These are phyloP conservation scores for Umbelopsis sp. DNA, from an alignment of 192 early-diverging fungal species.

Conservation along the genomic window DNA sequence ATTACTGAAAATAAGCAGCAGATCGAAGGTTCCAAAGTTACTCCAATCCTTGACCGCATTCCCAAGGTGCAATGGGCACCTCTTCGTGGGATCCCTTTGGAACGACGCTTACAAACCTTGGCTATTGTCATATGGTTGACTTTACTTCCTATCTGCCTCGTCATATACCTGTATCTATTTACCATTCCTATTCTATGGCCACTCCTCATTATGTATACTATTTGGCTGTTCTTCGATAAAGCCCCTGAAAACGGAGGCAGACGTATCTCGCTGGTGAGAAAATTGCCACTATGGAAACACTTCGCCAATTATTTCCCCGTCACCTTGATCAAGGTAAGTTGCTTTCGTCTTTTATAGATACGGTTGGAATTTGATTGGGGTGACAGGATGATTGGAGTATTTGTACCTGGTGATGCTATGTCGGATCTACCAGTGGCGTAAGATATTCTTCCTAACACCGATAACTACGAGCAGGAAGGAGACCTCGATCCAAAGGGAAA, in stretches of 20 bases:
- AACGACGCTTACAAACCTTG: slow-evolving; percentile 68
- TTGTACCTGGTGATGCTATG: too few relatives aligned
- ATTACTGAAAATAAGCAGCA: neutral
- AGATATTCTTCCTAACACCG: too few relatives aligned
- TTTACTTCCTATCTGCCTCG: slow-evolving; percentile 52
- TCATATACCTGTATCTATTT: slow-evolving; percentile 66
- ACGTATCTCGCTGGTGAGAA: slow-evolving; percentile 48
- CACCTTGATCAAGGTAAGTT: slow-evolving; percentile 64
- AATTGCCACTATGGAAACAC: slow-evolving; percentile 70
- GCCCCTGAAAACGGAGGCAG: slow-evolving; percentile 82
- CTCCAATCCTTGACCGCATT: neutral
- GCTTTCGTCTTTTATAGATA: neutral
- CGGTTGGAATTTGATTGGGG: too few relatives aligned
- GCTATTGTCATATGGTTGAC: slow-evolving; percentile 65
- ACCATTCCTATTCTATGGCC: slow-evolving; percentile 57
- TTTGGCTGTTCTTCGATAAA: slow-evolving; percentile 75
- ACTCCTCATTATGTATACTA: slow-evolving; percentile 69
- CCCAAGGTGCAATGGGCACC: slow-evolving; percentile 60
- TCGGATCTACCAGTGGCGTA: too few relatives aligned
- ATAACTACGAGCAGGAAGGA: slow-evolving; percentile 48
- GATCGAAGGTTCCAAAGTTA: neutral
- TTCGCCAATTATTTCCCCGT: slow-evolving; percentile 83
- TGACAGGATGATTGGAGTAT: too few relatives aligned
- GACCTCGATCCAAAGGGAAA: slow-evolving; percentile 82
- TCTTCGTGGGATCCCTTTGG: slow-evolving; percentile 55